Base-by-base conservation (phyloP, 2,329 filamentous ascomycete species). In the Rutstroemia sp. region DNA sequence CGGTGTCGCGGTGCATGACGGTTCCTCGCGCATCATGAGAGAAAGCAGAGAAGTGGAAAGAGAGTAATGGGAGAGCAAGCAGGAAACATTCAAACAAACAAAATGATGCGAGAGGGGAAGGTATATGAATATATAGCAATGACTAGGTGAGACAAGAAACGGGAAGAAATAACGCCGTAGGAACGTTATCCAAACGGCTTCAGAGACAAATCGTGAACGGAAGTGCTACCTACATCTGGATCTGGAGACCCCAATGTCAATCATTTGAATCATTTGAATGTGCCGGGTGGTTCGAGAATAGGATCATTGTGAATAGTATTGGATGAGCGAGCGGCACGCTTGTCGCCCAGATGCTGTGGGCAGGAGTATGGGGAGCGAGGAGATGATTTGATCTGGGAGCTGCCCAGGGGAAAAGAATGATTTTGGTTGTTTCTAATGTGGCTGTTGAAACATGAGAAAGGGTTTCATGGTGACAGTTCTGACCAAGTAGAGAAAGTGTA, bases 401-500 rank as follows among this genome's bases (percentile, higher is more conserved):
- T 34, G 30, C 1, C 4, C 10, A 34, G 30, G 30, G 19, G 42
- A 53, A 48, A 37, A 16, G 25, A 4, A 48, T 38, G 38, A 8
- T 9, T 5, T 19, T 41, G n/a, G 23, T 27, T n/a, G n/a, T 10
- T 30, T 49, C 48, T 34, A 12, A 34, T 27, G 37, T 49, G 38
- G 8, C n/a, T 18, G 37, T 25, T 54, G 42, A 49, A 54, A 54
- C 42, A 21, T 16, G 16, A 49, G n/a, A 18, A 54, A 34, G 16
- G 44, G 52, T 49, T 54, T 41, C 52, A 54, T n/a, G 12, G 44
- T 42, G 38, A 49, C 52, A 39, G 30, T 44, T 18, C 7, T 54
- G 52, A 23, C 41, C 4, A 18, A 45, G 39, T 45, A 34, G 30
- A n/a, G 16, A 23, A 38, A 27, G 21, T 54, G 9, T 27, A 16